These are phyloP conservation scores for Schoenoplectus triqueter DNA, from an alignment of 202 grass and related monocot species.

Conservation along the genomic window DNA sequence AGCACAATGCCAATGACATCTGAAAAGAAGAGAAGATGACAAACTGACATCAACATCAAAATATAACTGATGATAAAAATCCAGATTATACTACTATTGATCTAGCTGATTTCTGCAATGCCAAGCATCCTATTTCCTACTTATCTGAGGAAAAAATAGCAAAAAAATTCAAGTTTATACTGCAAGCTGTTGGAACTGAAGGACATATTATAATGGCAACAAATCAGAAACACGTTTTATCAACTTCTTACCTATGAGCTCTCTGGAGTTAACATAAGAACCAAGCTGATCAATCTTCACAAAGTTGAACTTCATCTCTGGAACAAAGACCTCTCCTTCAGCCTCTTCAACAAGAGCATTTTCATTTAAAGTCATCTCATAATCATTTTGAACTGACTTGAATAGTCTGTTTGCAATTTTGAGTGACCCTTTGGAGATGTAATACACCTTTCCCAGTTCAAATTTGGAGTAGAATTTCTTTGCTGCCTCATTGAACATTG, in stretches of 20 bases:
- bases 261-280: conserved; percentile 81
- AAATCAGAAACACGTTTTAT: background rate
- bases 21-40: conserved; percentile 38
- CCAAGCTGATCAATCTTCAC: conserved; percentile 85
- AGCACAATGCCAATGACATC: conserved; percentile 85
- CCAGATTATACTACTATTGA: background rate
- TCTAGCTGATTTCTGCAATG: background rate
- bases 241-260: conserved; percentile 69
- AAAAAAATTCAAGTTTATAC: background rate
- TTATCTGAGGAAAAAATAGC: background rate
- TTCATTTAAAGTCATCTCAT: conserved; percentile 93
- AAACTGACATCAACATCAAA: background rate
- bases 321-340: conserved; percentile 77
- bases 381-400: conserved; percentile 91
- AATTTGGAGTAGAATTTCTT: conserved; percentile 83
- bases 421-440: conserved; percentile 91
- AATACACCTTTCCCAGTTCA: conserved; percentile 93
- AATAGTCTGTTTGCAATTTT: conserved; percentile 91
- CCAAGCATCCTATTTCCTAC: background rate
- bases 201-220: background rate
- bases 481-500: conserved; percentile 94
- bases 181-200: background rate
- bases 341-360: conserved; percentile 85
- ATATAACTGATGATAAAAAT: background rate
- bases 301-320: conserved; percentile 77